Evolutionary conservation across 106 monocot genomes (phyloP).

Genomic region (Amphibolis antarctica): DNA sequence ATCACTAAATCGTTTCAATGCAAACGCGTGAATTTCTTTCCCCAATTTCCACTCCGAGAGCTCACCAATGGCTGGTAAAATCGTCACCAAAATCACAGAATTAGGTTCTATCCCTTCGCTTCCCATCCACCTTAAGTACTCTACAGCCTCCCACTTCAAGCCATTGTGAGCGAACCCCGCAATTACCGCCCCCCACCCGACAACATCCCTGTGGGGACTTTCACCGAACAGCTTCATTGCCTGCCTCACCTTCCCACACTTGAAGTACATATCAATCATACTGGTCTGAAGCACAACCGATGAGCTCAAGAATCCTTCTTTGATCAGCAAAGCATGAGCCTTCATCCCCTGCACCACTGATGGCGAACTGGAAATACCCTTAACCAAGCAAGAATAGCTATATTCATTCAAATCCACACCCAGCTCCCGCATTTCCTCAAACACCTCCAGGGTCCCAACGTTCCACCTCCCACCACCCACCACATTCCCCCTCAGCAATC

Average conservation of each 20-base stretch:
- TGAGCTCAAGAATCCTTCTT: constrained; percentile 31
- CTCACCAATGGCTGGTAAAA: constrained; percentile 63
- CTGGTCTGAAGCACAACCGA: constrained; percentile 39
- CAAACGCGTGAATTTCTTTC: constrained; percentile 57
- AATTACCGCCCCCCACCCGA: constrained; percentile 65
- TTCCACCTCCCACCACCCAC: constrained; percentile 32
- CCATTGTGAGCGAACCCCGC: constrained; percentile 73
- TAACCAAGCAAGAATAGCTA: constrained; percentile 67
- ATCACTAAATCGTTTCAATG: constrained; percentile 40
- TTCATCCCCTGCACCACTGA: constrained; percentile 37
- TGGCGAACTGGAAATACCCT: constrained; percentile 68
- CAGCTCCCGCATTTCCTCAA: constrained; percentile 41
- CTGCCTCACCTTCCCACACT: constrained; percentile 45
- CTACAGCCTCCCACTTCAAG: constrained; percentile 52
- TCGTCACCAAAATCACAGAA: constrained; percentile 49
- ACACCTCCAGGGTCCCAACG: constrained; percentile 20
- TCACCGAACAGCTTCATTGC: constrained; percentile 65
- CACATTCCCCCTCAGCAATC: constrained; percentile 47
- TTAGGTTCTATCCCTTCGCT: constrained; percentile 46
- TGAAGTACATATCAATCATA: constrained; percentile 82
- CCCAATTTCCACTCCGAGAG: constrained; percentile 43
- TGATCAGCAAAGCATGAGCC: constrained; percentile 56
- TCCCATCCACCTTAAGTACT: constrained; percentile 57
- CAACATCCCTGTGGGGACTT: constrained; percentile 65
- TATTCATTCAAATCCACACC: constrained; percentile 59